These are phyloP conservation scores for Metschnikowia kofuensis DNA, from an alignment of 805 yeast species.

Conservation along the genomic window DNA sequence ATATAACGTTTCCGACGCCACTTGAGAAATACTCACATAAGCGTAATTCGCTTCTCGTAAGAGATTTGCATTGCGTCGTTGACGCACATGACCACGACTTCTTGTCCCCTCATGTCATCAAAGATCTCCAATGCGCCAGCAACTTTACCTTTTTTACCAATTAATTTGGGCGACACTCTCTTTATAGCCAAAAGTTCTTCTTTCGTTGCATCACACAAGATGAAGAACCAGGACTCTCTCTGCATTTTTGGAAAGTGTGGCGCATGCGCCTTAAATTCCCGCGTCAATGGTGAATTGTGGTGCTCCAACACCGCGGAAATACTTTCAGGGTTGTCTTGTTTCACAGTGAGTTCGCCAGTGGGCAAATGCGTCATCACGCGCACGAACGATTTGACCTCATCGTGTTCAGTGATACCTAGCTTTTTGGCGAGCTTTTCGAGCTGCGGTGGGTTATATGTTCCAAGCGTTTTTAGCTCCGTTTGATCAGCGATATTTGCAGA, in stretches of 20 bases:
- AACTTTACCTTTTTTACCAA: slow-evolving; percentile 37
- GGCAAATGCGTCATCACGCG: slow-evolving; percentile 60
- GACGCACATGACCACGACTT: slow-evolving; percentile 42
- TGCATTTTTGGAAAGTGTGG: slow-evolving; percentile 88
- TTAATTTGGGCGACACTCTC: slow-evolving; percentile 63
- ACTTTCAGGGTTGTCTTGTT: slow-evolving; percentile 33
- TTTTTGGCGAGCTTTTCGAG: slow-evolving; percentile 33
- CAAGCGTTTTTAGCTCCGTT: slow-evolving; percentile 41
- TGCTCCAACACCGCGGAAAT: slow-evolving; percentile 52
- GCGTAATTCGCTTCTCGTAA: too few species aligned
- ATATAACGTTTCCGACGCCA: slow-evolving; percentile 63
- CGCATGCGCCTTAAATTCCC: slow-evolving; percentile 66
- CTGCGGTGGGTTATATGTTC: slow-evolving; percentile 36
- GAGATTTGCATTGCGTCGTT: too few species aligned
- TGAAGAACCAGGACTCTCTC: slow-evolving; percentile 89
- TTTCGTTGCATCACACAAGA: slow-evolving; percentile 48
- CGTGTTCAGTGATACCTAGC: slow-evolving; percentile 34
- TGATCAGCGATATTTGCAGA: not conserved
- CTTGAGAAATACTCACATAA: slow-evolving; percentile 26
- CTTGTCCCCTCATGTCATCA: slow-evolving; percentile 44
- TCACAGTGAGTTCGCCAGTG: slow-evolving; percentile 44
- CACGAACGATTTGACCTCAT: slow-evolving; percentile 41
- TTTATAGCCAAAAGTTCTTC: slow-evolving; percentile 64
- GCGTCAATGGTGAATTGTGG: slow-evolving; percentile 45
- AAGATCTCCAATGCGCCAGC: slow-evolving; percentile 49